Evolutionary conservation across 2,329 filamentous ascomycete species (phyloP).

Genomic region (Microdochium bolleyi): DNA sequence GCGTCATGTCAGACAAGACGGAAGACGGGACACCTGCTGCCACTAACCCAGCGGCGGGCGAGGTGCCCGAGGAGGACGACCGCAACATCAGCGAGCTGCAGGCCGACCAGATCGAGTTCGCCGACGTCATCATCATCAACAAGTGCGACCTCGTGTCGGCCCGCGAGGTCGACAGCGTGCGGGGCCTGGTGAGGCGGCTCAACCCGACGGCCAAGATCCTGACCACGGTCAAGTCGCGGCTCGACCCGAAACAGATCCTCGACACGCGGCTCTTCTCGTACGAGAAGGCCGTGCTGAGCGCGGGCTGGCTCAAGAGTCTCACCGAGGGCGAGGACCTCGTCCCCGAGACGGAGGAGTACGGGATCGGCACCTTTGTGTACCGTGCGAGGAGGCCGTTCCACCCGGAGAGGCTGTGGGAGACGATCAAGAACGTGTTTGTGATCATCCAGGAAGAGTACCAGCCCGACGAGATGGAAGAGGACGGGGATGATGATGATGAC

Average conservation of each 20-base stretch:
- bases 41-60: background rate
- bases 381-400: constrained; percentile 47
- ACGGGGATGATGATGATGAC: constrained; percentile 21
- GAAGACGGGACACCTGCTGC: background rate
- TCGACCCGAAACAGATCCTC: constrained; percentile 56
- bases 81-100: constrained; percentile 67
- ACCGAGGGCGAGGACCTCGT: constrained; percentile 66
- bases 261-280: constrained; percentile 60
- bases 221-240: constrained; percentile 39
- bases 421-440: constrained; percentile 38
- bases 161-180: constrained; percentile 32
- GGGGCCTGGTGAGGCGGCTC: constrained; percentile 47
- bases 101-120: constrained; percentile 73
- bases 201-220: constrained; percentile 61
- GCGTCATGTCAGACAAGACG: background rate
- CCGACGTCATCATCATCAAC: constrained; percentile 65
- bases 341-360: constrained; percentile 67
- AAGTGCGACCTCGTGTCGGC: constrained; percentile 54
- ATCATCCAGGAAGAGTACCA: constrained; percentile 38
- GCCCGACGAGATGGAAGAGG: constrained; percentile 17
- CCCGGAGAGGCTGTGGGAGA: constrained; percentile 33
- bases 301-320: constrained; percentile 63
- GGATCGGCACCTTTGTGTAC: constrained; percentile 65
- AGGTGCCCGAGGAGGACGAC: constrained; percentile 57
- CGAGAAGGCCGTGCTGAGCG: constrained; percentile 53